phyloP scores from a whole-genome alignment of 2,329 filamentous ascomycete genomes.

The Calonectria crousiana region DNA sequence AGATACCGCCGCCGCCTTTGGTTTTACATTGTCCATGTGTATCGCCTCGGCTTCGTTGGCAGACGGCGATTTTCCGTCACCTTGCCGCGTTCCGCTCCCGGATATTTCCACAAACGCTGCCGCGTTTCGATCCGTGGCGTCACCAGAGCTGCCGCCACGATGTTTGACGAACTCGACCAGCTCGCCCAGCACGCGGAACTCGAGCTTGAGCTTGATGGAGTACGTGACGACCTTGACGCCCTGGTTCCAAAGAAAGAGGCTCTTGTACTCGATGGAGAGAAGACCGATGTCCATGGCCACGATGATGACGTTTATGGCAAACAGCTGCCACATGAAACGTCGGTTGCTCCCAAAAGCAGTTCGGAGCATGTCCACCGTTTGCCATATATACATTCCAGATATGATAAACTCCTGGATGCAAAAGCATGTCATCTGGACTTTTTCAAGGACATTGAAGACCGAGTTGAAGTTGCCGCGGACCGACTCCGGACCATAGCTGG shows the following conservation, averaged over 20 bases:
- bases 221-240: conserved; percentile 27
- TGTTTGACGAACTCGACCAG: conserved; percentile 50
- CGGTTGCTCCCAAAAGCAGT: conserved; percentile 2
- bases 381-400: background rate
- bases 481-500: conserved; percentile 52
- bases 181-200: conserved; percentile 51
- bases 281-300: conserved; percentile 34
- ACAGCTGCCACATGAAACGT: conserved; percentile 29
- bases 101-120: background rate
- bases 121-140: background rate
- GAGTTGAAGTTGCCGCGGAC: conserved; percentile 41
- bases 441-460: background rate
- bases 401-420: background rate
- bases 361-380: background rate
- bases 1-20: background rate
- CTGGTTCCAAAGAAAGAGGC: conserved; percentile 21
- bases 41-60: background rate
- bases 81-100: background rate
- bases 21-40: background rate
- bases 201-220: conserved; percentile 50
- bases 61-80: background rate
- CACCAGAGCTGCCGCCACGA: conserved; percentile 1
- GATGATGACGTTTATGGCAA: conserved; percentile 31
- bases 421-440: conserved; percentile 2
- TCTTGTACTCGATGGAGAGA: conserved; percentile 27